Evolutionary conservation across 257 asterid genomes (phyloP).

Genomic region (Solanum ossicruentum): DNA sequence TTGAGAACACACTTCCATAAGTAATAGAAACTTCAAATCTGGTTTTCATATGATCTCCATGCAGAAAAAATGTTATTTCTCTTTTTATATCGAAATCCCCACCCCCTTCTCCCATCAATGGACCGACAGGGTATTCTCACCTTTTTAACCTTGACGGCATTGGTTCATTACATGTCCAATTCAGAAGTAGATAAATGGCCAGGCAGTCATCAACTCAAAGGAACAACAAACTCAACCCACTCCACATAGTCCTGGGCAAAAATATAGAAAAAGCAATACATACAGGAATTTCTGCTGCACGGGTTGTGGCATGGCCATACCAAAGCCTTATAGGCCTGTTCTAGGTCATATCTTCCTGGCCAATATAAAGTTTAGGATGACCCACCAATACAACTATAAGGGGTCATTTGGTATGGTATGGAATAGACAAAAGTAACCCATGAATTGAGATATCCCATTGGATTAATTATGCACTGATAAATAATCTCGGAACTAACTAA

Average conservation of each 20-base stretch:
- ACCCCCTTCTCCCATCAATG: not conserved
- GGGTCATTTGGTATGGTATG: not conserved
- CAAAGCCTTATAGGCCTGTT: not conserved
- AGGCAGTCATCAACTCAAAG: not conserved
- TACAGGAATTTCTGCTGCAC: not conserved
- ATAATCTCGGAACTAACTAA: not conserved
- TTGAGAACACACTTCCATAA: not conserved
- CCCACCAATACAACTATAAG: not conserved
- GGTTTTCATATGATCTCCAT: not conserved
- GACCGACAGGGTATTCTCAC: not conserved
- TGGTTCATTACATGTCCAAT: not conserved
- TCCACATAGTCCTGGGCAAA: not conserved
- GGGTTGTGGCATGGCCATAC: not conserved
- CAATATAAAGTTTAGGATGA: not conserved
- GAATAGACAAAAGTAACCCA: too few species aligned
- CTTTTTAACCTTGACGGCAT: not conserved
- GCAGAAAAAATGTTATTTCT: not conserved
- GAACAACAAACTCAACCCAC: not conserved
- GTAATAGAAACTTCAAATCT: not conserved
- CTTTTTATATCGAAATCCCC: not conserved
- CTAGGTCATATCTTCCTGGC: not conserved
- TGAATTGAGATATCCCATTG: too few species aligned
- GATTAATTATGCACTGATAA: too few species aligned
- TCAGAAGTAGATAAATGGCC: not conserved
- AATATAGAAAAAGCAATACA: not conserved